Percentiles rank a stretch among this genome's conserved stretches.
Conservation (phyloP, 2,329 filamentous ascomycete genomes). For the Teratosphaeria destructans region DNA sequence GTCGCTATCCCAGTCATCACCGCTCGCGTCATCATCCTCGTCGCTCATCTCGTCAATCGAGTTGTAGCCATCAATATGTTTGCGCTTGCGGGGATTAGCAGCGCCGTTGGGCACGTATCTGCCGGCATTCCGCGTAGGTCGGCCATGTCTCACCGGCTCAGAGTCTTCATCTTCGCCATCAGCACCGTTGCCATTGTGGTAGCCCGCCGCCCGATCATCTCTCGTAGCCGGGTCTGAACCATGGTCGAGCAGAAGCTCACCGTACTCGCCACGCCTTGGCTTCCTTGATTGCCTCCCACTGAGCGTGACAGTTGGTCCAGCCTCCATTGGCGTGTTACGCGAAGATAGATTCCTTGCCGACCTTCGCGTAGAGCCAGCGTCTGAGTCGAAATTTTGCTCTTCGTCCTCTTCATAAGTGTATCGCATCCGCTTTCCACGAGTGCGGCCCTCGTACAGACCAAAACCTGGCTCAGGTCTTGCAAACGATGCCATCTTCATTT, state of each 20-base stretch:
- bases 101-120: slow-evolving; percentile 16
- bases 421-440: slow-evolving; percentile 87
- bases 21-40: slow-evolving; percentile 48
- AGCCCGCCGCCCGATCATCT: slow-evolving; percentile 26
- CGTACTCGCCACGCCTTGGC: slow-evolving; percentile 52
- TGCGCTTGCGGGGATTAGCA: slow-evolving; percentile 32
- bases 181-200: slow-evolving; percentile 10
- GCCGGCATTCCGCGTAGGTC: slow-evolving; percentile 24
- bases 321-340: slow-evolving; percentile 61
- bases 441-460: slow-evolving; percentile 91
- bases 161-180: slow-evolving; percentile 36
- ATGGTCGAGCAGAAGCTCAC: slow-evolving; percentile 49
- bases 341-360: slow-evolving; percentile 50
- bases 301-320: slow-evolving; percentile 56
- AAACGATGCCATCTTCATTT: slow-evolving; percentile 77
- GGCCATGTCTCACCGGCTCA: slow-evolving; percentile 35
- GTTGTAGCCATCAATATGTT: slow-evolving; percentile 45
- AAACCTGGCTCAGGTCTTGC: slow-evolving; percentile 78
- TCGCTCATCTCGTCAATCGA: slow-evolving; percentile 53
- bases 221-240: background rate
- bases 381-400: slow-evolving; percentile 57
- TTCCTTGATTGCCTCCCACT: slow-evolving; percentile 78
- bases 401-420: slow-evolving; percentile 91
- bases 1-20: slow-evolving; percentile 61
- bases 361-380: slow-evolving; percentile 52